phyloP scores from a whole-genome alignment of 768 basidiomycete species.

The Termitomyces sp. region DNA sequence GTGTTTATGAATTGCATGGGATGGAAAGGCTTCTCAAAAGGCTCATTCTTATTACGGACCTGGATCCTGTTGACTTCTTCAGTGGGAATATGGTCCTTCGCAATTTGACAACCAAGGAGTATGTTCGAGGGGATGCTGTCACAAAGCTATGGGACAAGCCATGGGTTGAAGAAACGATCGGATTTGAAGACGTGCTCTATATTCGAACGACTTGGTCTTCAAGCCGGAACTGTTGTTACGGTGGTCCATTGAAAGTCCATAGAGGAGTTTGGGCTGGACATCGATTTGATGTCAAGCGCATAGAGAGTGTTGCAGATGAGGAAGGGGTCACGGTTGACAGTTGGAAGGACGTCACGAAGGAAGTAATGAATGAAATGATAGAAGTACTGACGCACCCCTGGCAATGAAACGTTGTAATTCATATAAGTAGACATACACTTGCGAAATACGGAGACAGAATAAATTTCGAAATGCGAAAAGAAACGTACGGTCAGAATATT shows the following conservation, averaged over 20 bases:
- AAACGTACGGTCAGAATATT: too few species aligned
- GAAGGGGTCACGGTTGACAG: neutral
- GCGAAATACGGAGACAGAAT: too few species aligned
- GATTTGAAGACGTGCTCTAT: neutral
- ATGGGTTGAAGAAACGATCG: neutral
- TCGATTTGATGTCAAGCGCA: neutral
- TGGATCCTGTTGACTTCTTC: neutral
- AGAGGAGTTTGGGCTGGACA: neutral
- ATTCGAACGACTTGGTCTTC: neutral
- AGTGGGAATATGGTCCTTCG: neutral
- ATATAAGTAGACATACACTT: too few species aligned
- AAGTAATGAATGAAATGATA: neutral
- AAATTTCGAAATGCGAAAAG: too few species aligned
- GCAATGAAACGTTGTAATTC: too few species aligned
- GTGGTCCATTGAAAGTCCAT: neutral
- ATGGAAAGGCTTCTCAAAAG: neutral
- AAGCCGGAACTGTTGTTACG: neutral
- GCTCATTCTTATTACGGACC: neutral
- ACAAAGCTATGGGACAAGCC: neutral
- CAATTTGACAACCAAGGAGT: neutral
- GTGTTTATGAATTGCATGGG: too few species aligned
- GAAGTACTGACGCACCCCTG: neutral
- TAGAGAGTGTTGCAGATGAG: neutral
- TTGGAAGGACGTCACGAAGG: neutral
- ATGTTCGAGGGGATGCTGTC: neutral